phyloP scores from a whole-genome alignment of 2,329 filamentous ascomycete genomes.

The Bretziella fagacearum region DNA sequence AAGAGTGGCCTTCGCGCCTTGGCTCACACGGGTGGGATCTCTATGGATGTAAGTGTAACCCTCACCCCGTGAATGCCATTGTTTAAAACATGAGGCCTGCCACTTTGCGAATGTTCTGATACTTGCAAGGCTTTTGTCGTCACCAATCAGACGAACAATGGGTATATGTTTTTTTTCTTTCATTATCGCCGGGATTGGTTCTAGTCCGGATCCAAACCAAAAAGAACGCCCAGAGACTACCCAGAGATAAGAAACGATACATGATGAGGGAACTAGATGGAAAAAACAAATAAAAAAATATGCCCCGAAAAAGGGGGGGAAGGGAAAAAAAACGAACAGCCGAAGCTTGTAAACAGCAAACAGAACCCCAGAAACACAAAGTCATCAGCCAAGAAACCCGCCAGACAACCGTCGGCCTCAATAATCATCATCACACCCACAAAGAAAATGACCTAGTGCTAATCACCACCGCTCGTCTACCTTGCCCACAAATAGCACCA shows the following conservation, averaged over 20 bases:
- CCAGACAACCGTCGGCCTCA: background rate
- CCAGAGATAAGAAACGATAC: background rate
- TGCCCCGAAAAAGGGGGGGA: no score
- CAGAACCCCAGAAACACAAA: background rate
- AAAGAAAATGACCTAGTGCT: background rate
- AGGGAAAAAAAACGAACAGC: background rate
- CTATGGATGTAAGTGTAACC: conserved; percentile 48
- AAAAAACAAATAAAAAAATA: background rate
- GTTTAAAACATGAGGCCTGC: background rate
- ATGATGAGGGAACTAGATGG: background rate
- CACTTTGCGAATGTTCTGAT: no score
- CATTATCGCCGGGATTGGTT: background rate
- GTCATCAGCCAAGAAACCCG: background rate
- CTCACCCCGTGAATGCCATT: conserved; percentile 13
- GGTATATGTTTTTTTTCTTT: conserved; percentile 8
- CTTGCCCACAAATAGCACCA: conserved; percentile 50
- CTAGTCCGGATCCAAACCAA: conserved; percentile 17
- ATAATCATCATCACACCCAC: background rate
- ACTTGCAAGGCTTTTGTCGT: no score
- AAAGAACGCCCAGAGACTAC: background rate
- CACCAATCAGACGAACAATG: background rate
- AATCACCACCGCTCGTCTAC: conserved; percentile 15
- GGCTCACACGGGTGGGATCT: conserved; percentile 56
- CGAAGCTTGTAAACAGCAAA: background rate
- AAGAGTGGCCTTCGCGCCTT: conserved; percentile 41